Base-by-base conservation (phyloP, 2,329 filamentous ascomycete species). In the Zalaria obscura region DNA sequence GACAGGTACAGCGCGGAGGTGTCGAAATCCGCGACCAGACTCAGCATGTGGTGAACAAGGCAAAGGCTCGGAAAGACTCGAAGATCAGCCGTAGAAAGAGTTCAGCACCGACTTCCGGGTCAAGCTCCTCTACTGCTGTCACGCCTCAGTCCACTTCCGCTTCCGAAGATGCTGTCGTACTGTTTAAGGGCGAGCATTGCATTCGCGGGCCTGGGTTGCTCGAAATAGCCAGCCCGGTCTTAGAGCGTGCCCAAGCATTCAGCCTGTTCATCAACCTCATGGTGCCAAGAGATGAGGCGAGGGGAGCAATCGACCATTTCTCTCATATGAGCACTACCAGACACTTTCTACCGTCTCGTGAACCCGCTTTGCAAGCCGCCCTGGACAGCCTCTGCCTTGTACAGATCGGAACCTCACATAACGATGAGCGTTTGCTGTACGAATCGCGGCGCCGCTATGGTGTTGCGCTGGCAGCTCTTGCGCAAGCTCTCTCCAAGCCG, bases 1-100 rank as follows among this genome's bases (percentile, higher is more conserved):
- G 53, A 10, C 43, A 45, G 25, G 46, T 50, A 9, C 41, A 47
- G 27, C 28, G 43, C 6, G 54, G 52, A 11, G 47, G 50, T 18
- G 42, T 57, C 11, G 47, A 50, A 34, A 57, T 55, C 40, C 38
- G 45, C 28, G 52, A 57, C 36, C 49, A 57, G 42, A 57, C 53
- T 3, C 34, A 34, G 8, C 40, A 45, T 4, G 49, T 48, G 3
- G 42, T 50, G 27, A 42, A 40, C 29, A 32, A 32, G 29, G 29
- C 29, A 32, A 32, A 32, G n/a, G 29, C 29, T 32, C 29, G 29
- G 7, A n/a, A 32, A 32, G 29, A 7, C n/a, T n/a, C 7, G 7
- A 7, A 32, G 29, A 32, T 7, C 29, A 32, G 29, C 29, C 8
- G 25, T 38, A 45, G 31, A 47, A 46, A 31, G 39, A 45, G 7